Percentiles rank a stretch among this genome's conserved stretches.
Conservation (phyloP, 305 asterid species). For the Euphrasia arctica region DNA sequence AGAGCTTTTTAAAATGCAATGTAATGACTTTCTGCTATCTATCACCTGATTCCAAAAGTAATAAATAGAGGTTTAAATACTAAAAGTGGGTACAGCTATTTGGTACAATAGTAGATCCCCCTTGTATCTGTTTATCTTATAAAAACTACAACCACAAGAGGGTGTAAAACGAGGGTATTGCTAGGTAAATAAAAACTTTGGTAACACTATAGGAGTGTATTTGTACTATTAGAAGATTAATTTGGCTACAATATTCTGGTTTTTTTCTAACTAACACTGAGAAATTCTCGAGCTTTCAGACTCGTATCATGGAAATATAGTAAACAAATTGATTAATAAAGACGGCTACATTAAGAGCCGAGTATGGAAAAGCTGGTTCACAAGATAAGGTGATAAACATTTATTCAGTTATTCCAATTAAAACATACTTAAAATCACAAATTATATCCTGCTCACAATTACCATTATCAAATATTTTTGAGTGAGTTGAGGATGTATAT, state of each 20-base stretch:
- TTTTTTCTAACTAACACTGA: neutral
- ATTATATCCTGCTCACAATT: neutral
- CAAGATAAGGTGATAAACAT: neutral
- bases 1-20: too few species aligned
- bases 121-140: neutral
- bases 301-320: neutral
- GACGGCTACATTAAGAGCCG: neutral
- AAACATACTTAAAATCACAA: neutral
- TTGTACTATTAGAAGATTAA: neutral
- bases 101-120: neutral
- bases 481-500: neutral
- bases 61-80: too few species aligned
- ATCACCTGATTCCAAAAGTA: neutral
- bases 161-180: too few species aligned
- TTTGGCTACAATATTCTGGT: neutral
- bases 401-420: neutral
- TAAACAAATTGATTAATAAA: neutral
- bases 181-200: too few species aligned
- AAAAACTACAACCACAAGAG: neutral
- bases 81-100: too few species aligned
- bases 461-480: neutral
- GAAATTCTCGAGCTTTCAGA: neutral
- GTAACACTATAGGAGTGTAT: too few species aligned
- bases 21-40: neutral
- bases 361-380: neutral